Evolutionary conservation across 129 eudicot genomes (phyloP).

Genomic region (Chrysanthemum lavandulifolium): DNA sequence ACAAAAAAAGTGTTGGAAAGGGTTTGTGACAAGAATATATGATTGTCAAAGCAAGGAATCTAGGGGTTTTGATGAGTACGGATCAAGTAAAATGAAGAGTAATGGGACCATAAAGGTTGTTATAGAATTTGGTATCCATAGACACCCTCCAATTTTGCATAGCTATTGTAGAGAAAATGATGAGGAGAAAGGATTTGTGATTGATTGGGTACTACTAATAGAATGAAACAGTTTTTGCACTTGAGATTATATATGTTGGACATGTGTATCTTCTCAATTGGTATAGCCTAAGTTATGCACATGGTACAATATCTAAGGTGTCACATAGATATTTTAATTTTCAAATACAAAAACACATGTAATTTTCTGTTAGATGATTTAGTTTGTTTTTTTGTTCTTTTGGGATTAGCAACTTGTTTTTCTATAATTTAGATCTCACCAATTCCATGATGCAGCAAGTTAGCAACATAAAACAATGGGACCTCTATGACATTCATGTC

Average conservation of each 20-base stretch:
- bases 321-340: not conserved
- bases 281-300: slow-evolving; percentile 15
- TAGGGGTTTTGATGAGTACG: slow-evolving; percentile 29
- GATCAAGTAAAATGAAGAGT: slow-evolving; percentile 39
- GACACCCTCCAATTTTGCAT: slow-evolving; percentile 4
- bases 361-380: not conserved
- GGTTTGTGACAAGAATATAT: slow-evolving; percentile 43
- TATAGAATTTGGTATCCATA: slow-evolving; percentile 29
- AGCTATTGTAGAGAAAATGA: slow-evolving; percentile 4
- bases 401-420: no score
- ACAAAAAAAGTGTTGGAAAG: slow-evolving; percentile 41
- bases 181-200: slow-evolving; percentile 11
- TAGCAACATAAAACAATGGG: no score
- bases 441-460: no score
- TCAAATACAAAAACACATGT: not conserved
- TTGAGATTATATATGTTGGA: slow-evolving; percentile 22
- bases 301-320: not conserved
- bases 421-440: no score
- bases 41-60: slow-evolving; percentile 32
- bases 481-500: no score
- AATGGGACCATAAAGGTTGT: slow-evolving; percentile 37
- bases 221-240: slow-evolving; percentile 9
- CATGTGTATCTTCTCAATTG: slow-evolving; percentile 20
- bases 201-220: not conserved
- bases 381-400: not conserved